Evolutionary conservation across 257 asterid species (phyloP).

Genomic region (Fraxinus excelsior): DNA sequence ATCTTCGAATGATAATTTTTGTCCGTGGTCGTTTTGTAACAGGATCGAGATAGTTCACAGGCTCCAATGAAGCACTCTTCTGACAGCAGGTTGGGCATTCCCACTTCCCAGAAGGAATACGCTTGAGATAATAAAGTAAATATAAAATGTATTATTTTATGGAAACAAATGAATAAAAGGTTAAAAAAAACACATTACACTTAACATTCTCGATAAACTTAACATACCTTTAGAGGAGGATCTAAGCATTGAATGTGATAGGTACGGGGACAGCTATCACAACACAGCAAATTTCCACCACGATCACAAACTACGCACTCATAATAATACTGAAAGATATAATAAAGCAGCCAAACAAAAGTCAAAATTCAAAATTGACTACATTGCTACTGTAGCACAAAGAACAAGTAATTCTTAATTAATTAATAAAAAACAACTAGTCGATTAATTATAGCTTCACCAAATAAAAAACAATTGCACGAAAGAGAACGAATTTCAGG

Average conservation of each 20-base stretch:
- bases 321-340: constrained; percentile 60
- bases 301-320: constrained; percentile 83
- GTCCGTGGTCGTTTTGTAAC: constrained; percentile 65
- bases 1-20: constrained; percentile 51
- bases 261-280: constrained; percentile 83
- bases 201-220: constrained; percentile 1
- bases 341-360: constrained; percentile 14
- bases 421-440: constrained; percentile 21
- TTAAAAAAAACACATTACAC: background rate
- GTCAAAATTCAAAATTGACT: constrained; percentile 26
- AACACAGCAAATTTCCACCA: constrained; percentile 82
- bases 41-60: constrained; percentile 41
- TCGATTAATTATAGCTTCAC: background rate
- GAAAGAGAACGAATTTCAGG: background rate
- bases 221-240: constrained; percentile 80
- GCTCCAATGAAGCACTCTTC: constrained; percentile 41
- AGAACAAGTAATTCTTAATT: constrained; percentile 21
- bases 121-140: background rate
- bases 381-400: constrained; percentile 15
- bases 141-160: background rate
- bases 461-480: background rate
- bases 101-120: constrained; percentile 29
- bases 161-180: background rate
- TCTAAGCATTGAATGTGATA: constrained; percentile 76
- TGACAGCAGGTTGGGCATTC: constrained; percentile 37